Percentiles rank a stretch among this genome's conserved stretches.
These are phyloP conservation scores for Medicago truncatula DNA, from an alignment of 306 rosid species.

Conservation along the genomic window DNA sequence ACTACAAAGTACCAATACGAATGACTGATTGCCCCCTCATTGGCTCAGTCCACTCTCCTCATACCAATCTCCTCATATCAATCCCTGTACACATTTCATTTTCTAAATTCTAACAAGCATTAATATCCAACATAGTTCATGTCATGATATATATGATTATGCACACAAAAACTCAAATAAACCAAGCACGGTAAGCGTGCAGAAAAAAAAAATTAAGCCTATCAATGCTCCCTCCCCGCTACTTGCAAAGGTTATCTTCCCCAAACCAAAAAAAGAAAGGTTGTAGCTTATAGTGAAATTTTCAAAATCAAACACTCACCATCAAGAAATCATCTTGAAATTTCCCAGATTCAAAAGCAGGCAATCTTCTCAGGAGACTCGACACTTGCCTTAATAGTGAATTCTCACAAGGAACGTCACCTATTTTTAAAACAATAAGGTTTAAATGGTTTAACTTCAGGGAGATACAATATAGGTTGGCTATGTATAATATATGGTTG, in stretches of 20 bases:
- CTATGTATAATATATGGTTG: conserved; percentile 3
- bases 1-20: conserved; percentile 15
- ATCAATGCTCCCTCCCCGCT: not conserved
- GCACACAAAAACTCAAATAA: conserved; percentile 16
- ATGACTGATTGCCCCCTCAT: not conserved
- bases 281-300: conserved; percentile 20
- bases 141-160: conserved; percentile 21
- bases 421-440: conserved; percentile 47
- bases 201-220: conserved; percentile 8
- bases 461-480: conserved; percentile 20
- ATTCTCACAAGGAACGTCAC: conserved; percentile 84
- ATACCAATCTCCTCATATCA: not conserved
- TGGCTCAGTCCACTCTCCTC: not conserved
- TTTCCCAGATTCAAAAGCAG: conserved; percentile 86
- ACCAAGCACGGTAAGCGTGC: conserved; percentile 3
- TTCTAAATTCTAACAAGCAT: not conserved
- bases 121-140: conserved; percentile 19
- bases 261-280: not conserved
- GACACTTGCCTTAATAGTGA: conserved; percentile 93
- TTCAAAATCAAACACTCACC: conserved; percentile 60
- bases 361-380: conserved; percentile 89
- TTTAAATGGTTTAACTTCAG: conserved; percentile 11
- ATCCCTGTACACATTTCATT: not conserved
- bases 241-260: conserved; percentile 24
- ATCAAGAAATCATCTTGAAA: conserved; percentile 94